Evolutionary conservation across 768 basidiomycete genomes (phyloP).

Genomic region (Saitozyma sp.): DNA sequence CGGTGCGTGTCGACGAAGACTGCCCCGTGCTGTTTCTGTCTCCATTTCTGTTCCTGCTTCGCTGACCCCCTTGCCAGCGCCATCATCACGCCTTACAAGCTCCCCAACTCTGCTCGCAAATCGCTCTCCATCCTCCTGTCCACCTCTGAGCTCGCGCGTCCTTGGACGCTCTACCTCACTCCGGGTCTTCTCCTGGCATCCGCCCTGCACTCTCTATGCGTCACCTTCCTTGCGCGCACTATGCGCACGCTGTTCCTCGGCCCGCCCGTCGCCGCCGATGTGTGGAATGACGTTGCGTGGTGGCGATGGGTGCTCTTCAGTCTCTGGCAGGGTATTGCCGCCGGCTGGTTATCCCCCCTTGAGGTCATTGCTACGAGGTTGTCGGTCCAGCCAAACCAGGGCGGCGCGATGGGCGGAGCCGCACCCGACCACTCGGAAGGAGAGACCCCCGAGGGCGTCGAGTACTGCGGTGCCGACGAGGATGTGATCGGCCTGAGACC

Average conservation of each 20-base stretch:
- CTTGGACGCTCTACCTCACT: slow-evolving; percentile 48
- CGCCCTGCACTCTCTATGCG: slow-evolving; percentile 45
- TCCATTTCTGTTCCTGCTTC: slow-evolving; percentile 4
- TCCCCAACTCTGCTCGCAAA: slow-evolving; percentile 36
- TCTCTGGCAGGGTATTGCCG: slow-evolving; percentile 48
- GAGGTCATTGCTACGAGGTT: slow-evolving; percentile 50
- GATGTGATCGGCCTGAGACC: slow-evolving; percentile 53
- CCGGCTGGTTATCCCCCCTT: slow-evolving; percentile 46
- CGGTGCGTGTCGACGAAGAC: slow-evolving; percentile 15
- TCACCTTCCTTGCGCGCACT: slow-evolving; percentile 45
- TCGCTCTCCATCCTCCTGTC: slow-evolving; percentile 48
- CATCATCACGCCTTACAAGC: slow-evolving; percentile 52
- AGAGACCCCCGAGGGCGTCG: slow-evolving; percentile 41
- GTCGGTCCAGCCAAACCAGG: slow-evolving; percentile 46
- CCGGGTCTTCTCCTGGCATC: slow-evolving; percentile 48
- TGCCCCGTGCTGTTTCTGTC: not conserved
- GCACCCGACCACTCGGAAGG: slow-evolving; percentile 21
- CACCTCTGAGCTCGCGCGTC: slow-evolving; percentile 42
- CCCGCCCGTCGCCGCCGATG: slow-evolving; percentile 26
- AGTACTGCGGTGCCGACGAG: slow-evolving; percentile 48
- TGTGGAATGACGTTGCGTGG: slow-evolving; percentile 18
- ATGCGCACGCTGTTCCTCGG: slow-evolving; percentile 38
- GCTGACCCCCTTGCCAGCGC: slow-evolving; percentile 23
- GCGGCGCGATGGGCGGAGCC: slow-evolving; percentile 15
- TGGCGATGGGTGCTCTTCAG: slow-evolving; percentile 47